Conservation (phyloP, 2,329 filamentous ascomycete genomes). For the Neonectria magnoliae region DNA sequence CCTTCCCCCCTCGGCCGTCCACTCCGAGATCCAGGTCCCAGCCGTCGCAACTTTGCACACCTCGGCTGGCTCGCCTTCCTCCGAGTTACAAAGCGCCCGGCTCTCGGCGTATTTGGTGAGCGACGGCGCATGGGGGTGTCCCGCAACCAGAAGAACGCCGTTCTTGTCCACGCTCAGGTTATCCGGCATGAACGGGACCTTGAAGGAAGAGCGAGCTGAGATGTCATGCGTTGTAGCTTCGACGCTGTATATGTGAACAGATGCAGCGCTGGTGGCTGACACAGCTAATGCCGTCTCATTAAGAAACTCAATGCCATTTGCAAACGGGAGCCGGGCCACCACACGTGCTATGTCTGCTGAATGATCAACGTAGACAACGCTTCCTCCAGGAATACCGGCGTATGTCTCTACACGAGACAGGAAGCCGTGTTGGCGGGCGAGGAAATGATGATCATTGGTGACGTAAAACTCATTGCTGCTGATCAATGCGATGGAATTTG, state of each 20-base stretch:
- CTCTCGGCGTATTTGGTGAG: slow-evolving; percentile 45
- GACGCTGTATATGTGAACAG: slow-evolving; percentile 26
- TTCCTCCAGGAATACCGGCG: slow-evolving; percentile 45
- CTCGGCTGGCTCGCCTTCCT: slow-evolving; percentile 39
- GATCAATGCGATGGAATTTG: slow-evolving; percentile 52
- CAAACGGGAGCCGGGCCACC: slow-evolving; percentile 49
- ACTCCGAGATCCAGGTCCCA: slow-evolving; percentile 46
- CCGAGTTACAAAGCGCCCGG: slow-evolving; percentile 48
- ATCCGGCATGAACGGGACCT: slow-evolving; percentile 52
- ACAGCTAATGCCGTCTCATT: slow-evolving; percentile 52
- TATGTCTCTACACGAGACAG: slow-evolving; percentile 49
- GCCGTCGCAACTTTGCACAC: slow-evolving; percentile 20
- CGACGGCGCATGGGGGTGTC: slow-evolving; percentile 50
- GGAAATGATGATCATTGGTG: slow-evolving; percentile 54
- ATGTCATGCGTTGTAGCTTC: slow-evolving; percentile 10
- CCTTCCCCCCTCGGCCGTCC: slow-evolving; percentile 48
- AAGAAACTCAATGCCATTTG: slow-evolving; percentile 54
- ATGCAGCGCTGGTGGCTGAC: slow-evolving; percentile 44
- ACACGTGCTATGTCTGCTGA: slow-evolving; percentile 34
- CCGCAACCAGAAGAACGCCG: slow-evolving; percentile 50
- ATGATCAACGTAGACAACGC: slow-evolving; percentile 49
- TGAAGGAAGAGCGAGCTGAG: slow-evolving; percentile 11
- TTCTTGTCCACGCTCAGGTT: slow-evolving; percentile 48
- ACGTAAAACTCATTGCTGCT: slow-evolving; percentile 51
- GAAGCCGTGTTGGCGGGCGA: slow-evolving; percentile 33